Base-by-base conservation (phyloP, 1,284 basidiomycete species). In the Rhodofomes roseus region DNA sequence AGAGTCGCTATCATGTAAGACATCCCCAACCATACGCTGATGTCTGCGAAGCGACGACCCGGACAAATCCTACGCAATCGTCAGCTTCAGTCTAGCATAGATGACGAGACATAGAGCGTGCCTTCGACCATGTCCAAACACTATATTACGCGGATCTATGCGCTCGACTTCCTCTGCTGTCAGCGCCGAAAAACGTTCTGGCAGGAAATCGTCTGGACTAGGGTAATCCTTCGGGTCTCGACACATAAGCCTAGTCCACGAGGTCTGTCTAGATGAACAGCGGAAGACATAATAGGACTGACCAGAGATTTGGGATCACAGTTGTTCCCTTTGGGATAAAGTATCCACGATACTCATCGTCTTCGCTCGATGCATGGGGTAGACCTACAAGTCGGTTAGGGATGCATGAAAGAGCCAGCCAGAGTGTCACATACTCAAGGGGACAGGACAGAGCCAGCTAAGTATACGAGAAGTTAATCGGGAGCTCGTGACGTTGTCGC, bases 321-420 rank as follows among this genome's bases (percentile, higher is more conserved):
- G 31, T 43, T 37, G 44, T 34, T 22, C 50, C 23, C 44, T 57
- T 37, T 72, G 63, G 73, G 71, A 55, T 16, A 69, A 25, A 22
- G 44, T 34, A 44, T 41, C 50, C 29, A 55, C 57, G 34, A 36
- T 20, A 52, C 50, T 34, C 37, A 40, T 34, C 51, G 41, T 27
- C 39, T 39, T 41, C 52, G 16, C 53, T 50, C 22, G 20, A 40
- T 20, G n/a, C 23, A 34, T 52, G 50, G 11, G 50, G 31, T 5
- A 31, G 5, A n/a, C 50, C 50, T 34, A 20, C 9, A 39, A 9
- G 7, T 14, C 37, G 37, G 12, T 39, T 4, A 12, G 37, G 7
- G 7, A 39, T 6, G 12, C 12, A 12, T 39, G 34, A 7, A 12
- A 12, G 34, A 3, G 16, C 16, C 5, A 39, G 37, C 37, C 16